These are phyloP conservation scores for Ceratocystis colombiana DNA, from an alignment of 2,329 filamentous ascomycete genomes.

Conservation along the genomic window DNA sequence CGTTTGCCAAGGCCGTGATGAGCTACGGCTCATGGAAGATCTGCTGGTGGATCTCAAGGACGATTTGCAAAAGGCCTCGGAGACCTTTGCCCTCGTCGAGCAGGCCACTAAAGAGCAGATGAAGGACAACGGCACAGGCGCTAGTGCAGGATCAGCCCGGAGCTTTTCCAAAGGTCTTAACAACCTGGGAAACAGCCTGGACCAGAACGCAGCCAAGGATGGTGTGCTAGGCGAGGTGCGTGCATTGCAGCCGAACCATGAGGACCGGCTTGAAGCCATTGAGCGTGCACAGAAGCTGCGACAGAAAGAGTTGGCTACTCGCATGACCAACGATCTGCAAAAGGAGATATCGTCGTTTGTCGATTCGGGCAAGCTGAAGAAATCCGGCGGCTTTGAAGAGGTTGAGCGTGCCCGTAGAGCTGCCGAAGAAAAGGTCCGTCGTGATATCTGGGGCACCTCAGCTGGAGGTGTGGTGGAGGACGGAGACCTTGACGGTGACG, in stretches of 20 bases:
- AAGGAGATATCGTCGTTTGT: slow-evolving; percentile 81
- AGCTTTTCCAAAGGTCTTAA: slow-evolving; percentile 47
- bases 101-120: slow-evolving; percentile 98
- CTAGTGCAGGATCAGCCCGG: slow-evolving; percentile 43
- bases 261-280: slow-evolving; percentile 85
- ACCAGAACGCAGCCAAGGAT: slow-evolving; percentile 78
- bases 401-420: slow-evolving; percentile 72
- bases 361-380: slow-evolving; percentile 83
- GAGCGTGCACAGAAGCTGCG: slow-evolving; percentile 90
- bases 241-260: slow-evolving; percentile 87
- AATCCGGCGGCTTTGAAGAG: slow-evolving; percentile 90
- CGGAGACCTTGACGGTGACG: slow-evolving; percentile 29
- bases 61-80: slow-evolving; percentile 85
- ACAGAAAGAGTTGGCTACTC: slow-evolving; percentile 73
- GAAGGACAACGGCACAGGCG: slow-evolving; percentile 54
- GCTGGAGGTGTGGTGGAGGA: slow-evolving; percentile 36
- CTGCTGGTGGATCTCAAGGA: slow-evolving; percentile 84
- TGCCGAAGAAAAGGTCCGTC: slow-evolving; percentile 77
- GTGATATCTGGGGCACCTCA: slow-evolving; percentile 59
- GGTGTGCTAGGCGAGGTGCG: slow-evolving; percentile 86
- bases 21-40: slow-evolving; percentile 93
- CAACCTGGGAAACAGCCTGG: slow-evolving; percentile 45
- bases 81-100: slow-evolving; percentile 91
- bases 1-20: slow-evolving; percentile 89
- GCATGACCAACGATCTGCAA: slow-evolving; percentile 65